These are phyloP conservation scores for Macrolepiota fuliginosa DNA, from an alignment of 768 basidiomycete species.

Conservation along the genomic window DNA sequence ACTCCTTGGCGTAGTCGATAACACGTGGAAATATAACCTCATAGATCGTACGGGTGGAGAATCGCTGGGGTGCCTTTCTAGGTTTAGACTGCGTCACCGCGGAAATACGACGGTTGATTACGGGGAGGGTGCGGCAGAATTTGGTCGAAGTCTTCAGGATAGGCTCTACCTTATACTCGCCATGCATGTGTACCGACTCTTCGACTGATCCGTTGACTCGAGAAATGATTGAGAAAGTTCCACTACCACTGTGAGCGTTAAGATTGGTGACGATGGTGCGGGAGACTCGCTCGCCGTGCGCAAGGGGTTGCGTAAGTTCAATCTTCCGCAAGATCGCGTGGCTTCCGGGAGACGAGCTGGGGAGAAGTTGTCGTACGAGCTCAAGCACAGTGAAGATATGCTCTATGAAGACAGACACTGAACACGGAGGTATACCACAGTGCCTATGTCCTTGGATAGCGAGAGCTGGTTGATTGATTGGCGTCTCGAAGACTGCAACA, in stretches of 20 bases:
- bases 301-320: slow-evolving; percentile 53
- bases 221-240: slow-evolving; percentile 49
- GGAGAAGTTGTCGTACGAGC: slow-evolving; percentile 31
- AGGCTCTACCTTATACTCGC: slow-evolving; percentile 40
- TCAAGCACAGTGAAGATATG: slow-evolving; percentile 46
- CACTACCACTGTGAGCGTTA: slow-evolving; percentile 33
- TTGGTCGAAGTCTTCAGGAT: slow-evolving; percentile 29
- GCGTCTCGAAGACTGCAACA: slow-evolving; percentile 52
- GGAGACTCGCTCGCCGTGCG: slow-evolving; percentile 23
- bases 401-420: slow-evolving; percentile 66
- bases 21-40: slow-evolving; percentile 68
- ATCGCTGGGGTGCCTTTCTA: slow-evolving; percentile 37
- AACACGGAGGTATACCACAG: slow-evolving; percentile 53
- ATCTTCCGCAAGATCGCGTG: slow-evolving; percentile 41
- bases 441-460: slow-evolving; percentile 61
- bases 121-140: slow-evolving; percentile 34
- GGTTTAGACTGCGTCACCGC: slow-evolving; percentile 26
- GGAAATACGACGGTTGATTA: slow-evolving; percentile 30
- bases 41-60: slow-evolving; percentile 56
- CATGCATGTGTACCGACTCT: slow-evolving; percentile 41
- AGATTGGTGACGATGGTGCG: slow-evolving; percentile 18
- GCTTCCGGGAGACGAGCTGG: slow-evolving; percentile 22
- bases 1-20: slow-evolving; percentile 58
- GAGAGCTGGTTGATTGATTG: slow-evolving; percentile 38
- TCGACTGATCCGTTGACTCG: slow-evolving; percentile 24